A percentile compares a stretch with the other conserved stretches of the same genome.
Evolutionary conservation across 257 asterid genomes (phyloP).

Genomic region (Gynochthodes officinalis): DNA sequence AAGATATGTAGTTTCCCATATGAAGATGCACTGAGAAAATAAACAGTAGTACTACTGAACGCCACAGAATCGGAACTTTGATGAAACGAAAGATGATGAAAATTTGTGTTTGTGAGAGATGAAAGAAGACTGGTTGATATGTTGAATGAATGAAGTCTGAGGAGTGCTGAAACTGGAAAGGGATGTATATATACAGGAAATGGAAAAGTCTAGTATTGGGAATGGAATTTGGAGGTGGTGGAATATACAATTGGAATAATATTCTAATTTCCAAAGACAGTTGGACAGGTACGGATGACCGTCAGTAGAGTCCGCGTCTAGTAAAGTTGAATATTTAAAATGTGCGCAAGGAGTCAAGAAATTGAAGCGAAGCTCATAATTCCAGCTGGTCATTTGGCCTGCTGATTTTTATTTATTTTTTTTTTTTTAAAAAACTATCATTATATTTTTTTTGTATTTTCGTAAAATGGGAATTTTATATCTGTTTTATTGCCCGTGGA

Average conservation of each 20-base stretch:
- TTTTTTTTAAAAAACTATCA: background rate
- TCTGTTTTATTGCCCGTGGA: constrained; percentile 24
- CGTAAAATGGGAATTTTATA: background rate
- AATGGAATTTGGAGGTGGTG: background rate
- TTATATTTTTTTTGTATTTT: background rate
- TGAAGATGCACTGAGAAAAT: too few species aligned
- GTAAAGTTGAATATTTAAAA: constrained; percentile 15
- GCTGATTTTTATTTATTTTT: background rate
- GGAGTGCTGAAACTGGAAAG: background rate
- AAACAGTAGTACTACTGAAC: too few species aligned
- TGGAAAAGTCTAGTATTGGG: constrained; percentile 4
- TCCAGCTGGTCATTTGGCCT: constrained; percentile 23
- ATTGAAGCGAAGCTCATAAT: constrained; percentile 22
- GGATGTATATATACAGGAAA: constrained; percentile 7
- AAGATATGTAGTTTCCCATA: constrained; percentile 62
- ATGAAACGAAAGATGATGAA: background rate
- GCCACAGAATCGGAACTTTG: background rate
- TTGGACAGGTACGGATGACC: constrained; percentile 21
- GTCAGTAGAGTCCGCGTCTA: constrained; percentile 25
- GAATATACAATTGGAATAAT: too few species aligned
- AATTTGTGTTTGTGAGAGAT: background rate
- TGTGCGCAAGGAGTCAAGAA: constrained; percentile 16
- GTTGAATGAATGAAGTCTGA: background rate
- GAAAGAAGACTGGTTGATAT: background rate
- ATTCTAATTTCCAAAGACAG: constrained; percentile 26